Percentiles rank a stretch among this genome's conserved stretches.
Evolutionary conservation across 495 filamentous ascomycete genomes (phyloP).

Genomic region (Parmelia sp.): DNA sequence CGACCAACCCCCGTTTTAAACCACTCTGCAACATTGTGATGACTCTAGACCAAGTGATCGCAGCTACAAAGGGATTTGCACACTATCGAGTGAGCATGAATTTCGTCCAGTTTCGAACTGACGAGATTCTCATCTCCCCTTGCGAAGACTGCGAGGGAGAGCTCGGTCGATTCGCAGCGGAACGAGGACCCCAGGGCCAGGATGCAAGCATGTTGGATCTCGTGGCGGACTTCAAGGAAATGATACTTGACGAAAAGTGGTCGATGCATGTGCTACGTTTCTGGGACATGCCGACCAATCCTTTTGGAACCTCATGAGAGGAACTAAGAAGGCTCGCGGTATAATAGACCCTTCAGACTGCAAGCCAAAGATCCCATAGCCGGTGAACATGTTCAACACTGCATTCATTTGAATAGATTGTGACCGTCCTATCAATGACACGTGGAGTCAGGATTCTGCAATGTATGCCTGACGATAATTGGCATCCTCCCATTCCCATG

Average conservation of each 20-base stretch:
- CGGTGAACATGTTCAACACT: not conserved
- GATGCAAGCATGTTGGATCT: not conserved
- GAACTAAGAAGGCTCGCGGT: not conserved
- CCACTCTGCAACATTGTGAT: not conserved
- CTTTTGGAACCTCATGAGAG: not conserved
- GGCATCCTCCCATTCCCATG: not conserved
- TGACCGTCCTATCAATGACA: not conserved
- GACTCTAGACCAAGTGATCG: conserved; percentile 1
- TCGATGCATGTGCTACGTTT: not conserved
- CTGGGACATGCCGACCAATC: not conserved
- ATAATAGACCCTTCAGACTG: not conserved
- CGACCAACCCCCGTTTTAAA: not conserved
- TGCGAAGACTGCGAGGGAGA: not conserved
- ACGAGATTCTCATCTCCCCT: conserved; percentile 5
- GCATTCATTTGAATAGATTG: not conserved
- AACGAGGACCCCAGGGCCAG: not conserved
- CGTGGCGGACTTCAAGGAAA: not conserved
- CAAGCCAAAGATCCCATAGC: not conserved
- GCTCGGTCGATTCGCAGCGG: not conserved
- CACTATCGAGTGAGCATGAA: not conserved
- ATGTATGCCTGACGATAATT: not conserved
- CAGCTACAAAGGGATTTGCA: not conserved
- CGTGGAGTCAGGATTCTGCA: not conserved
- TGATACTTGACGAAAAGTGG: not conserved
- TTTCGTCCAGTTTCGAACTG: not conserved